These are phyloP conservation scores for Eucalyptus pauciflora DNA, from an alignment of 345 rosid species.

Conservation along the genomic window DNA sequence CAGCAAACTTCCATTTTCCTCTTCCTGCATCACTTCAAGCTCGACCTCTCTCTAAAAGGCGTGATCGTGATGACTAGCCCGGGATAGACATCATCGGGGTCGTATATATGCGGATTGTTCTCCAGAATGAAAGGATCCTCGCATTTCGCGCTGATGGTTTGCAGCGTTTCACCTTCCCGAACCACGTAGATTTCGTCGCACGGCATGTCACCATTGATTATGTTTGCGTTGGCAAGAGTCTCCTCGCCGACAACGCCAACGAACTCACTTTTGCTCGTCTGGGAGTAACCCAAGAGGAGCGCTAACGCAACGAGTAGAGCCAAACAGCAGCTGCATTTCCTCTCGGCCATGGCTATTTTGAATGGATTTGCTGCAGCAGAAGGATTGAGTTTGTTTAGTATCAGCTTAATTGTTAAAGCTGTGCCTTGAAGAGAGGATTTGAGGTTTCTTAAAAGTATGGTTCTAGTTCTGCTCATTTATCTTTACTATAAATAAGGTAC, in stretches of 20 bases:
- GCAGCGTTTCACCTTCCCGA: constrained; percentile 54
- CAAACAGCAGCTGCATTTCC: not conserved
- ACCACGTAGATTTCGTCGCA: constrained; percentile 70
- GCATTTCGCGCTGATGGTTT: constrained; percentile 63
- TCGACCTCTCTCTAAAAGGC: constrained; percentile 5
- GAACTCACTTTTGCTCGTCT: not conserved
- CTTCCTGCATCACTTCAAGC: not conserved
- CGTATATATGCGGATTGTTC: constrained; percentile 69
- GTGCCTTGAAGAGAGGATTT: not conserved
- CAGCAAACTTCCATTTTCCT: not conserved
- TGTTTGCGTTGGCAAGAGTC: not conserved
- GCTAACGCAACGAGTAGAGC: not conserved
- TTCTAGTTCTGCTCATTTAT: not conserved
- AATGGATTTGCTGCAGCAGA: not conserved
- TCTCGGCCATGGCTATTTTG: not conserved
- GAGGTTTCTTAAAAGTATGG: not conserved
- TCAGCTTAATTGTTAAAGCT: not conserved
- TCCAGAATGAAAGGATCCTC: constrained; percentile 68
- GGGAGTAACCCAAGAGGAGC: not conserved
- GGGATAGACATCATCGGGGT: constrained; percentile 66
- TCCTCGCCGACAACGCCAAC: not conserved
- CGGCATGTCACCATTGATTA: not conserved
- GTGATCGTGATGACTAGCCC: constrained; percentile 56
- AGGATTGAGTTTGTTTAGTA: not conserved
- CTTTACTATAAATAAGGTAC: not conserved